Base-by-base conservation (phyloP, 495 filamentous ascomycete species). In the Penicillium parvum region DNA sequence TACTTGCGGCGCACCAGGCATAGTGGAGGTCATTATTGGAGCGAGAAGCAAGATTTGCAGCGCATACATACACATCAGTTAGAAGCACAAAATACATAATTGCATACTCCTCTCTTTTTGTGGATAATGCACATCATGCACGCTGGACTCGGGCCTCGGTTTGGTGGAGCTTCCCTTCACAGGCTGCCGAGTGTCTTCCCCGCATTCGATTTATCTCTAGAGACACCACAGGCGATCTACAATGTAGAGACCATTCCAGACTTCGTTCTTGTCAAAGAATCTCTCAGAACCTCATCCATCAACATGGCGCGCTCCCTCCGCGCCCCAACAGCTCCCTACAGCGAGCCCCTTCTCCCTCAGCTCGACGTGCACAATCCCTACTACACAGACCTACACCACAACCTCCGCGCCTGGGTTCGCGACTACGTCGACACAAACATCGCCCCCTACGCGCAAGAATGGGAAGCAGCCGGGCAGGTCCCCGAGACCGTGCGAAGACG, bases 361-460 rank as follows among this genome's bases (percentile, higher is more conserved):
- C 61, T 68, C 40, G 59, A 62, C 40, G 27, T 69, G 29, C 46
- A 42, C n/a, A 64, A 61, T 32, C 70, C 72, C 18, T 70, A 77
- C 52, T 75, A 75, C 47, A 75, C 55, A n/a, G 58, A 66, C 11
- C 54, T 66, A 1, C 72, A 77, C 43, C 56, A 71, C 36, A 59
- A 63, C 10, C 61, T 77, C 0, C 69, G 73, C 39, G 63, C 61
- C 23, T 58, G 56, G 26, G 64, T 75, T 7, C 67, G 73, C 18
- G 48, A 65, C 7, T 77, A 75, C 36, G 53, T 75, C 35, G 69
- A 74, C 22, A 64, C 60, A 4, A 51, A 63, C 16, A 66, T 77
- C 12, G 50, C 60, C 1, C 72, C 73, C 1, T 59, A 63, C 49
- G 69, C 67, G 0, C 62, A 66, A 22, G 71, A 74, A 34, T 77